Evolutionary conservation across 1,284 basidiomycete species (phyloP).

Genomic region (Papiliotrema terrestris): DNA sequence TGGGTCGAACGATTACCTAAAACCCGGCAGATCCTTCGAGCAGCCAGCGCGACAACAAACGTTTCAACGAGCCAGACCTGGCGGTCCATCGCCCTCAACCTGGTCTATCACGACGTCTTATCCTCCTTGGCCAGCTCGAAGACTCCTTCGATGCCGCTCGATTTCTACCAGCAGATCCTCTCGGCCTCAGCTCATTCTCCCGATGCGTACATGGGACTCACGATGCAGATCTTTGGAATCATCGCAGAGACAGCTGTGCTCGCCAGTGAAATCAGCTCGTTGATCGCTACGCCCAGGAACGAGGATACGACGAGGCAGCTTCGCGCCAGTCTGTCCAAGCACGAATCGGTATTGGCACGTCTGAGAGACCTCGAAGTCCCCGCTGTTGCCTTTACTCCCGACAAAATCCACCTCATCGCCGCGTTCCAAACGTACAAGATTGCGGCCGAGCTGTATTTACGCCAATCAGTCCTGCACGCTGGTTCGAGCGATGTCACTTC

Average conservation of each 20-base stretch:
- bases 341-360: background rate
- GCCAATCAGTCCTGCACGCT: conserved; percentile 24
- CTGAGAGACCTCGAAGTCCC: conserved; percentile 3
- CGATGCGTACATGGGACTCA: conserved; percentile 1
- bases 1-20: conserved; percentile 18
- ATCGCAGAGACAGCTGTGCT: conserved; percentile 1
- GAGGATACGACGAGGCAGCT: background rate
- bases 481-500: conserved; percentile 23
- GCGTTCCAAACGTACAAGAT: conserved; percentile 34
- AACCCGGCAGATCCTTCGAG: conserved; percentile 12
- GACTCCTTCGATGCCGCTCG: conserved; percentile 1
- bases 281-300: background rate
- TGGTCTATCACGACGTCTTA: conserved; percentile 3
- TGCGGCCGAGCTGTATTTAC: conserved; percentile 32
- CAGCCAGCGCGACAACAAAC: conserved; percentile 3
- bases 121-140: conserved; percentile 1
- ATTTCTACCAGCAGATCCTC: conserved; percentile 2
- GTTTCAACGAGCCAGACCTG: conserved; percentile 1
- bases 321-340: conserved; percentile 4
- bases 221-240: conserved; percentile 2
- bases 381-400: background rate
- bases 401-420: conserved; percentile 15
- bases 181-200: background rate
- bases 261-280: background rate
- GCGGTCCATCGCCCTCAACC: conserved; percentile 2